Conservation (phyloP, 306 rosid species). For the Castanea sativa region DNA sequence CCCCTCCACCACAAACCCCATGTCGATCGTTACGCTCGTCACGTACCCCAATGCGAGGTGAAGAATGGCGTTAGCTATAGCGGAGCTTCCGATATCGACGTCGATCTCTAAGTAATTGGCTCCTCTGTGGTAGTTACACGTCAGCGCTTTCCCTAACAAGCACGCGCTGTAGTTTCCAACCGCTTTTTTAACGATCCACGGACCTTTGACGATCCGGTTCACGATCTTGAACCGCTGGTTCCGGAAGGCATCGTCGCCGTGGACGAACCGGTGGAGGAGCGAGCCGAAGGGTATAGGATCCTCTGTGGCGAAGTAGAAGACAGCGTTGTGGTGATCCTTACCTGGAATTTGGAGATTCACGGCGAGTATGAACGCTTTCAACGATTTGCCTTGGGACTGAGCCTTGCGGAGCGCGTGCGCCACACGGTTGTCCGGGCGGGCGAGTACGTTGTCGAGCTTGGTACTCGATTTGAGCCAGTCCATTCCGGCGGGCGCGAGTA, state of each 20-base stretch:
- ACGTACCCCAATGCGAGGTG: constrained; percentile 81
- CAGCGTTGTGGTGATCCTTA: constrained; percentile 85
- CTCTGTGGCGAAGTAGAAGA: constrained; percentile 73
- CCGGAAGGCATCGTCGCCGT: constrained; percentile 70
- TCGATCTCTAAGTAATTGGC: constrained; percentile 74
- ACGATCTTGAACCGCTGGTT: constrained; percentile 89
- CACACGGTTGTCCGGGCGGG: constrained; percentile 72
- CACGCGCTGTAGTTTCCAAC: constrained; percentile 89
- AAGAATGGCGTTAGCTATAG: constrained; percentile 78
- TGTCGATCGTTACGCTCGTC: constrained; percentile 75
- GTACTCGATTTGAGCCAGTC: constrained; percentile 82
- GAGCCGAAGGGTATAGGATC: constrained; percentile 69
- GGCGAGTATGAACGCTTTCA: constrained; percentile 74
- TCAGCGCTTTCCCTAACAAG: constrained; percentile 76
- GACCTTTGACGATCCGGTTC: constrained; percentile 92
- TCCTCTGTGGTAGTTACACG: constrained; percentile 81
- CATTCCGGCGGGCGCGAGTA: constrained; percentile 69
- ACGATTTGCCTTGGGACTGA: constrained; percentile 51
- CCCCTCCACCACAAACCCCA: constrained; percentile 90
- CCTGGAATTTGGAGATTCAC: constrained; percentile 90
- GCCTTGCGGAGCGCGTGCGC: constrained; percentile 47
- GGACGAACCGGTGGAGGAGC: constrained; percentile 62
- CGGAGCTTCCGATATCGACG: constrained; percentile 86
- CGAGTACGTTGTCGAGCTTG: constrained; percentile 81
- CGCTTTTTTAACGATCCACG: constrained; percentile 88